phyloP scores from a whole-genome alignment of 148 eudicot genomes.

The Salicornia ramosissima region DNA sequence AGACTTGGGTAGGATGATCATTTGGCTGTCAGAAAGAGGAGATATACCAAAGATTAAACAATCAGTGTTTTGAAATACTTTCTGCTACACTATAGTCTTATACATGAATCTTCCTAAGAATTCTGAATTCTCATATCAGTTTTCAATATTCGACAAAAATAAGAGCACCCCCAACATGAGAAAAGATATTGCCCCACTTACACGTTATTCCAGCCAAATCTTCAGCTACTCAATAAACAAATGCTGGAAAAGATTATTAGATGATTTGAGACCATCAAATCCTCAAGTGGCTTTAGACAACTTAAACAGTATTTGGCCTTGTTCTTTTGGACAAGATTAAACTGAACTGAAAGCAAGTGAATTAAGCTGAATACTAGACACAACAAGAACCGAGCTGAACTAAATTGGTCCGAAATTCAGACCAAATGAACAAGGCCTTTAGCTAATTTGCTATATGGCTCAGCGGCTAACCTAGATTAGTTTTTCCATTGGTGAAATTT shows the following conservation, averaged over 20 bases:
- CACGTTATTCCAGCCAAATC: slow-evolving; percentile 1
- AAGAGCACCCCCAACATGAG: background rate
- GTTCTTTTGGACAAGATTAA: too few species aligned
- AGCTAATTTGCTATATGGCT: too few species aligned
- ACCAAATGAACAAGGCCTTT: too few species aligned
- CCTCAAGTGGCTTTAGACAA: background rate
- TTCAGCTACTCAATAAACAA: background rate
- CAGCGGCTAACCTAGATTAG: too few species aligned
- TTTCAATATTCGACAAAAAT: background rate
- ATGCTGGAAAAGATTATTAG: background rate
- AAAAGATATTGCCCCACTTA: background rate
- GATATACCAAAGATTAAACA: too few species aligned
- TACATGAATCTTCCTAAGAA: background rate
- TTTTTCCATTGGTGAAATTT: too few species aligned
- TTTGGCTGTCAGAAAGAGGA: background rate
- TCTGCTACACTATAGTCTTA: background rate
- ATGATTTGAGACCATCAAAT: background rate
- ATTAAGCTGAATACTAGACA: too few species aligned
- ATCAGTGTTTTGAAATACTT: too few species aligned
- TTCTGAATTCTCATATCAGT: background rate
- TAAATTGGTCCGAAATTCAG: too few species aligned
- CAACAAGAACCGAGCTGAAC: too few species aligned
- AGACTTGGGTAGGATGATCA: background rate
- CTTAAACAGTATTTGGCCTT: background rate
- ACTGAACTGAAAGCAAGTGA: too few species aligned